phyloP scores from a whole-genome alignment of 208 protist species.

The Crithidia sp. region DNA sequence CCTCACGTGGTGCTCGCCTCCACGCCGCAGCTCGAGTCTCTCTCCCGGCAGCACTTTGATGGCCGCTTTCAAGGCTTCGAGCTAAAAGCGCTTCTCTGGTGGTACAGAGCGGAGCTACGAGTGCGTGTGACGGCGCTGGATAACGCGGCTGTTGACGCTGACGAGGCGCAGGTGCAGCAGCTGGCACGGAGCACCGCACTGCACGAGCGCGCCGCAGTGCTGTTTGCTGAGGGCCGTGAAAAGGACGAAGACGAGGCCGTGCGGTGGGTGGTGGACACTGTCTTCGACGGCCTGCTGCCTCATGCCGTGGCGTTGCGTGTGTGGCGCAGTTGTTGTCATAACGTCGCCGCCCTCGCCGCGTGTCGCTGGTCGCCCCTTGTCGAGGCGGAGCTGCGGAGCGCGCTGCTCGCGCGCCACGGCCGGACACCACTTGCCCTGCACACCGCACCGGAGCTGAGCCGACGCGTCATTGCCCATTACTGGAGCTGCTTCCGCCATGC shows the following conservation, averaged over 20 bases:
- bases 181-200: slow-evolving; percentile 37
- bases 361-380: slow-evolving; percentile 58
- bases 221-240: not conserved
- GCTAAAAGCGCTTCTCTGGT: slow-evolving; percentile 54
- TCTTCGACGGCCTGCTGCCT: slow-evolving; percentile 57
- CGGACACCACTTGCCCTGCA: slow-evolving; percentile 36
- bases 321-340: slow-evolving; percentile 16
- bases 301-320: slow-evolving; percentile 33
- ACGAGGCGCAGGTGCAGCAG: slow-evolving; percentile 40
- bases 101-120: slow-evolving; percentile 40
- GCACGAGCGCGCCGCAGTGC: slow-evolving; percentile 36
- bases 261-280: slow-evolving; percentile 18
- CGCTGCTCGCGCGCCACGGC: slow-evolving; percentile 35
- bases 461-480: slow-evolving; percentile 56
- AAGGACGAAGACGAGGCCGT: not conserved
- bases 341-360: slow-evolving; percentile 30
- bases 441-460: slow-evolving; percentile 52
- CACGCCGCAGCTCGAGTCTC: slow-evolving; percentile 50
- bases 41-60: slow-evolving; percentile 40
- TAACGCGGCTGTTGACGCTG: not conserved
- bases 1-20: slow-evolving; percentile 52
- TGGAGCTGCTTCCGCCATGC: slow-evolving; percentile 66
- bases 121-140: slow-evolving; percentile 14
- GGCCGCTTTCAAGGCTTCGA: slow-evolving; percentile 50
- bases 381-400: slow-evolving; percentile 63